Evolutionary conservation across 164 flowering plant species (phyloP).

Genomic region (Annona squamosa): DNA sequence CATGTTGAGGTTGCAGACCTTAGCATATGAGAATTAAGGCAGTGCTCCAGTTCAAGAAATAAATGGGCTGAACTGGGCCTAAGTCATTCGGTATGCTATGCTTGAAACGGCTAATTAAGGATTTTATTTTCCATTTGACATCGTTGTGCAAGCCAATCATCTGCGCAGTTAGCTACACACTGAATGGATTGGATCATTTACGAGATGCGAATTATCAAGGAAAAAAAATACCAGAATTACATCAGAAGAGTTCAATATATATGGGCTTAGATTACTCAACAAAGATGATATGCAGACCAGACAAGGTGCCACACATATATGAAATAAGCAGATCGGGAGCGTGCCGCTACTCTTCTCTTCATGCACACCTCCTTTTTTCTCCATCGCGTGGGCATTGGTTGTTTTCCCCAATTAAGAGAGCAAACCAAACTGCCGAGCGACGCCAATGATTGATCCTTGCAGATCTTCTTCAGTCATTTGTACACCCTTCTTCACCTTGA

Average conservation of each 20-base stretch:
- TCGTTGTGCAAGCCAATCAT: no score
- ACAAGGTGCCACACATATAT: background rate
- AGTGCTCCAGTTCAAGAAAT: no score
- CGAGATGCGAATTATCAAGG: no score
- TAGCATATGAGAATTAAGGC: no score
- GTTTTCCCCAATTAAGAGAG: background rate
- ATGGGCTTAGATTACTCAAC: background rate
- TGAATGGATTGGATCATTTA: background rate
- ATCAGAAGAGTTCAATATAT: background rate
- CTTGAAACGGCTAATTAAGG: no score
- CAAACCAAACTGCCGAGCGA: conserved; percentile 2
- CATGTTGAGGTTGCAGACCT: no score
- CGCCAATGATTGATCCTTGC: conserved; percentile 5
- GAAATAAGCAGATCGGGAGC: no score
- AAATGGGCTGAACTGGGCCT: no score
- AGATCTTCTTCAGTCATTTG: conserved; percentile 16
- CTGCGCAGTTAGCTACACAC: background rate
- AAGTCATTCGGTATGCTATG: no score
- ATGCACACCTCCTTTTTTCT: no score
- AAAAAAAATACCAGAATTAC: background rate
- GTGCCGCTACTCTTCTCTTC: no score
- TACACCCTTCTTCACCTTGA: conserved; percentile 9
- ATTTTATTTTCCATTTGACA: no score
- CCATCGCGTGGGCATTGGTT: background rate
- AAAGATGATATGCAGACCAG: background rate